Conservation (phyloP, 805 yeast species). For the Clavispora asparagi region DNA sequence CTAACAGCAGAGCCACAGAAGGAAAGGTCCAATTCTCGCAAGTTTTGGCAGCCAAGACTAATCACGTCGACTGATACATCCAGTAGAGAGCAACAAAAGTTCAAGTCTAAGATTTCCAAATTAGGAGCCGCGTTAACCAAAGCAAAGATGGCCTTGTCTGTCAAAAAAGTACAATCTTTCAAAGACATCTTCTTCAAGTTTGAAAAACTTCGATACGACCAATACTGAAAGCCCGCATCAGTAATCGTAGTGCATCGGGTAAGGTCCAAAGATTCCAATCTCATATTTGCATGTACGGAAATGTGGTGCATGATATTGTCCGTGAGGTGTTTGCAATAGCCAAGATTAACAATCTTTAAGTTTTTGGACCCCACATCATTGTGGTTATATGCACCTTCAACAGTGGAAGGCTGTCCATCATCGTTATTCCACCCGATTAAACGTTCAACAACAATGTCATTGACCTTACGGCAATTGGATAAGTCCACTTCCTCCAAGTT, state of each 20-base stretch:
- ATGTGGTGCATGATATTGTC: slow-evolving; percentile 63
- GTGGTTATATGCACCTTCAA: slow-evolving; percentile 10
- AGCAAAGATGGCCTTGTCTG: slow-evolving; percentile 59
- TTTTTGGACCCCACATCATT: slow-evolving; percentile 53
- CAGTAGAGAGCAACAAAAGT: slow-evolving; percentile 71
- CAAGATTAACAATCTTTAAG: slow-evolving; percentile 48
- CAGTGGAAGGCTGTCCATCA: neutral
- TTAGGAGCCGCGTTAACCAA: slow-evolving; percentile 58
- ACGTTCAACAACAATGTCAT: slow-evolving; percentile 66
- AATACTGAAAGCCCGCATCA: slow-evolving; percentile 63
- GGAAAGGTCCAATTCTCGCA: slow-evolving; percentile 52
- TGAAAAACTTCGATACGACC: slow-evolving; percentile 57
- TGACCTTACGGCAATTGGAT: slow-evolving; percentile 67
- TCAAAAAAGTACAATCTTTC: slow-evolving; percentile 69
- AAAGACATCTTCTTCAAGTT: slow-evolving; percentile 48
- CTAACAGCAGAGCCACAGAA: slow-evolving; percentile 80
- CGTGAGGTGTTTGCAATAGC: slow-evolving; percentile 74
- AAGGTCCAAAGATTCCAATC: slow-evolving; percentile 53
- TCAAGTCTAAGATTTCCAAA: slow-evolving; percentile 53
- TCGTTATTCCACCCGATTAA: slow-evolving; percentile 49
- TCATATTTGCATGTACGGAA: slow-evolving; percentile 51
- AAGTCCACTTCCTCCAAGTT: slow-evolving; percentile 57
- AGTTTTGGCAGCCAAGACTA: slow-evolving; percentile 57
- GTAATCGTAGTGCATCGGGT: slow-evolving; percentile 77
- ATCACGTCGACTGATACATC: slow-evolving; percentile 65